These are phyloP conservation scores for Sclerotinia spermophila DNA, from an alignment of 2,329 filamentous ascomycete species.

Conservation along the genomic window DNA sequence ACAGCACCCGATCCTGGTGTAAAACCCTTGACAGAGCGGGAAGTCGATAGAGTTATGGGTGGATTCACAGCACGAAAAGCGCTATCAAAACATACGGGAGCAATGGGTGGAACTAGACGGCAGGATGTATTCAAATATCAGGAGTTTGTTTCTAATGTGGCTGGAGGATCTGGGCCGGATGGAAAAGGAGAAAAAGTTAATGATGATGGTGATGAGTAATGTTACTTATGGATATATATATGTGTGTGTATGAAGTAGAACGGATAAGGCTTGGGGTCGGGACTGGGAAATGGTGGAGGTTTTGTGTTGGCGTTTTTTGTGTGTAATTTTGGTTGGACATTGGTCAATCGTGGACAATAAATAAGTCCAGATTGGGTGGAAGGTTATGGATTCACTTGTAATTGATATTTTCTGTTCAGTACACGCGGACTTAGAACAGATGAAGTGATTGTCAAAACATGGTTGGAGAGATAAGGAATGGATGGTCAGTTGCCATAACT, in stretches of 20 bases:
- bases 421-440: background rate
- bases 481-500: too few species aligned
- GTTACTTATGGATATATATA: constrained; percentile 16
- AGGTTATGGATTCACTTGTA: constrained; percentile 6
- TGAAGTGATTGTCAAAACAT: background rate
- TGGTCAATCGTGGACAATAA: constrained; percentile 3
- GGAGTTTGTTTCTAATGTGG: constrained; percentile 66
- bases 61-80: constrained; percentile 82
- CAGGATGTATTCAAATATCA: constrained; percentile 92
- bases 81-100: constrained; percentile 60
- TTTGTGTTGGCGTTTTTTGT: constrained; percentile 8
- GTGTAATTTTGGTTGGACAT: constrained; percentile 15
- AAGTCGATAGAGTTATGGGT: constrained; percentile 82
- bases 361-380: constrained; percentile 10
- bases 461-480: background rate
- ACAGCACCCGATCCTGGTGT: constrained; percentile 74
- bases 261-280: constrained; percentile 2
- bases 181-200: constrained; percentile 26
- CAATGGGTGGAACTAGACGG: constrained; percentile 51
- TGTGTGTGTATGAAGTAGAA: constrained; percentile 11
- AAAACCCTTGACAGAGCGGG: constrained; percentile 59
- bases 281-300: background rate
- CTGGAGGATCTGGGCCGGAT: constrained; percentile 32
- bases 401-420: background rate
- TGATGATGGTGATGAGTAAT: constrained; percentile 20